Percentiles rank a stretch among this genome's conserved stretches.
phyloP scores from a whole-genome alignment of 192 early-diverging fungal genomes.

The Coemansia sp. region DNA sequence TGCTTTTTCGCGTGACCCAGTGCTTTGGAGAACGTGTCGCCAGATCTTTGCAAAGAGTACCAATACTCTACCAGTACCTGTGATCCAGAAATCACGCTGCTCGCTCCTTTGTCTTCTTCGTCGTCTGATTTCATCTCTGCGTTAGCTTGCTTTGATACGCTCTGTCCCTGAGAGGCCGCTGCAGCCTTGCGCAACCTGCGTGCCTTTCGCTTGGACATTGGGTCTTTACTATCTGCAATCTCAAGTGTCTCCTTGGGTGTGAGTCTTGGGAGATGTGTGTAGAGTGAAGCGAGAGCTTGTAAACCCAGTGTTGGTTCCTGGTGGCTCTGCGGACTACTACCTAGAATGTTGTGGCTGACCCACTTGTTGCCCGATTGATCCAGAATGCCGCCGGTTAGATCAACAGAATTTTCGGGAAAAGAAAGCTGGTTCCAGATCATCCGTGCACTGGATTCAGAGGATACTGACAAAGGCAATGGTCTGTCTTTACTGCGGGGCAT shows the following conservation, averaged over 20 bases:
- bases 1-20: background rate
- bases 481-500: background rate
- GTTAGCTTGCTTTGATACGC: background rate
- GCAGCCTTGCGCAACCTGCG: background rate
- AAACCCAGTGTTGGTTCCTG: slow-evolving; percentile 17
- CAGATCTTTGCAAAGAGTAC: no score
- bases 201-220: background rate
- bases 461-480: slow-evolving; percentile 1
- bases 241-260: slow-evolving; percentile 4
- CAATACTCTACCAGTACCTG: no score
- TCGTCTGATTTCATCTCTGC: no score
- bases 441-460: slow-evolving; percentile 22
- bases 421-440: slow-evolving; percentile 7
- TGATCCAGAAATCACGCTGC: no score
- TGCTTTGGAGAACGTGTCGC: no score
- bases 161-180: background rate
- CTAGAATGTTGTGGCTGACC: slow-evolving; percentile 12
- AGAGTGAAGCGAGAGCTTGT: slow-evolving; percentile 13
- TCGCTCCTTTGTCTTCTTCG: no score
- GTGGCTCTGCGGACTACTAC: slow-evolving; percentile 25
- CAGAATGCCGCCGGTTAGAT: slow-evolving; percentile 15
- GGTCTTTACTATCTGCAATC: background rate
- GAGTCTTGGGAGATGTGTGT: slow-evolving; percentile 13
- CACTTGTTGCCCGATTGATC: slow-evolving; percentile 10
- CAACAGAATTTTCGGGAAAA: no score